Conservation (phyloP, 1,139 yeast species). For the Diutina ranongensis region DNA sequence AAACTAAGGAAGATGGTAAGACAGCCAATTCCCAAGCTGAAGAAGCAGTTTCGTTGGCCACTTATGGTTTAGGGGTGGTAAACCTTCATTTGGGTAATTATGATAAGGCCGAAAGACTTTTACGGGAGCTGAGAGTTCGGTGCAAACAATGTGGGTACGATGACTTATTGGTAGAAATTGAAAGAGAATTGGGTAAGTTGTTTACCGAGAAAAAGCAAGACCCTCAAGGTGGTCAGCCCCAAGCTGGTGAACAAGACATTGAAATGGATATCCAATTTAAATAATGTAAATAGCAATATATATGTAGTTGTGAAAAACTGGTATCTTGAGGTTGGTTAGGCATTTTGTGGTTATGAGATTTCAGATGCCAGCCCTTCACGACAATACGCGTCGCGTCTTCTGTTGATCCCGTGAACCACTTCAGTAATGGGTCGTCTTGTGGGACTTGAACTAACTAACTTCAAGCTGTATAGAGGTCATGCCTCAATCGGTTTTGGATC, state of each 20-base stretch:
- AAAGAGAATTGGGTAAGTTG: slow-evolving; percentile 46
- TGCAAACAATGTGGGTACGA: slow-evolving; percentile 59
- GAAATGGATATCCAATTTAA: background rate
- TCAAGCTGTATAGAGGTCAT: slow-evolving; percentile 81
- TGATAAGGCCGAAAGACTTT: slow-evolving; percentile 45
- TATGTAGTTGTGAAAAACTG: too few relatives aligned
- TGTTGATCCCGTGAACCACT: background rate
- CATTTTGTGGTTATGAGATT: too few relatives aligned
- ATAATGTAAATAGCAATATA: background rate
- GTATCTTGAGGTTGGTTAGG: too few relatives aligned
- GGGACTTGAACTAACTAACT: slow-evolving; percentile 69
- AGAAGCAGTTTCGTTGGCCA: slow-evolving; percentile 68
- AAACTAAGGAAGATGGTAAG: slow-evolving; percentile 13
- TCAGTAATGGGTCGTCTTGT: slow-evolving; percentile 58
- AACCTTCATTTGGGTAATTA: slow-evolving; percentile 46
- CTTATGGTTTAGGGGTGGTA: slow-evolving; percentile 79
- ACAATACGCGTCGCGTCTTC: slow-evolving; percentile 3
- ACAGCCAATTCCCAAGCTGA: slow-evolving; percentile 12
- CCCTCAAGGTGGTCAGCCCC: too few relatives aligned
- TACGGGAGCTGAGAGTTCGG: slow-evolving; percentile 61
- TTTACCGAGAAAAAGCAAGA: slow-evolving; percentile 11
- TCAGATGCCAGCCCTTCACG: too few relatives aligned
- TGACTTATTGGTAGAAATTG: slow-evolving; percentile 55
- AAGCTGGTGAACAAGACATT: background rate
- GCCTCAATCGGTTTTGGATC: slow-evolving; percentile 73